These are phyloP conservation scores for Colletotrichum sp. DNA, from an alignment of 2,329 filamentous ascomycete genomes.

Conservation along the genomic window DNA sequence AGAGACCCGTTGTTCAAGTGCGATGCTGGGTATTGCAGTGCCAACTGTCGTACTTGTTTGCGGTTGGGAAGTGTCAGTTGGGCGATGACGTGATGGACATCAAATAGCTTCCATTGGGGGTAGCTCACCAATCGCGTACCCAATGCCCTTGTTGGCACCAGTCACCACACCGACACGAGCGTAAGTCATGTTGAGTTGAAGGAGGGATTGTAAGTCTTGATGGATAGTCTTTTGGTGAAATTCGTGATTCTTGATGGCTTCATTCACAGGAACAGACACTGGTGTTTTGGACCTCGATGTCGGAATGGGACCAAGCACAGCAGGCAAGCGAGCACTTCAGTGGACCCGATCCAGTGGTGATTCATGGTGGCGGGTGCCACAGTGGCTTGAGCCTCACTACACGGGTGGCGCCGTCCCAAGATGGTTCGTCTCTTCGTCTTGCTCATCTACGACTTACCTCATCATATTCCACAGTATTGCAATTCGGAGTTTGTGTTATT, in stretches of 20 bases:
- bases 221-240: background rate
- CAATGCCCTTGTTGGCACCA: conserved; percentile 55
- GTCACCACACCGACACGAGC: conserved; percentile 55
- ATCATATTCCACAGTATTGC: background rate
- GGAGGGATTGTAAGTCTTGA: background rate
- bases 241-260: background rate
- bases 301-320: background rate
- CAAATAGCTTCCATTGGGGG: background rate
- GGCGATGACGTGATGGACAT: background rate
- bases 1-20: conserved; percentile 49
- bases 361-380: background rate
- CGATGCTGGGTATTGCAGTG: conserved; percentile 56
- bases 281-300: background rate
- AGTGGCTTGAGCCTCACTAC: background rate
- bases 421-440: background rate
- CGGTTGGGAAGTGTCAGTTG: background rate
- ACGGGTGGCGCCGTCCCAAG: background rate
- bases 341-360: background rate
- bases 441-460: background rate
- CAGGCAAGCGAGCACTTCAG: background rate
- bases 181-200: conserved; percentile 25
- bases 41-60: conserved; percentile 53
- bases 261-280: background rate
- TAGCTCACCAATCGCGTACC: conserved; percentile 20
- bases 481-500: background rate